Evolutionary conservation across 164 flowering plant genomes (phyloP), one percentile per base, ranked within the genome.

Genomic region (Berberis thunbergii): DNA sequence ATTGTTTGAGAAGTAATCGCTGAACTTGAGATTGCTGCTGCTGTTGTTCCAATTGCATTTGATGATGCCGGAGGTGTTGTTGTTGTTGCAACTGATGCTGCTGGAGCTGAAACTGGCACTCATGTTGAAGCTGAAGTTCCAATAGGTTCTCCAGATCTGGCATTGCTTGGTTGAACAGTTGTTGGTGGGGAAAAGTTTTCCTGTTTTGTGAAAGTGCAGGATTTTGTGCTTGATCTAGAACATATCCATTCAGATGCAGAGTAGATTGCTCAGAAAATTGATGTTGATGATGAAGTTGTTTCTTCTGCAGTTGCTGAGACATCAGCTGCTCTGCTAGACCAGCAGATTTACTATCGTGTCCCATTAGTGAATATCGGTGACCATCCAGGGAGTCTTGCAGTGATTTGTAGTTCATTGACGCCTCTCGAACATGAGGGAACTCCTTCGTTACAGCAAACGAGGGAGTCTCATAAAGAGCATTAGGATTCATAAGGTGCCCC

Each of bases 1-100:
- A 63, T 73, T 85, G 93, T 57, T 91, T 88, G 60, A 79, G 79
- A 57, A 80, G 77, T 62, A 74, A 49, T 65, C 87, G 87, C 43
- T 71, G 86, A 63, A 69, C 79, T 61, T 84, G 89, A 43, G 83
- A 71, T 66, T 78, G 83, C 44, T 74, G 83, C 43, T 64, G 61
- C 64, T 26, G 26, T 26, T 75, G 89, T 59, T 75, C 81, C 63
- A 59, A 72, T 46, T 74, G 79, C 39, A 64, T 71, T 43, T 73
- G 73, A 26, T 69, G 77, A 43, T 70, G 77, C 39, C 67, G 70
- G 42, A 73, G 79, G 26, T 26, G 26, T 60, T 65, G 66, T 49
- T 73, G 71, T 45, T 69, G 76, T 57, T 67, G 72, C 60, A 59
- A 74, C 70, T 69, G 77, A 41, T 78, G 84, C 42, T 73, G 83